Evolutionary conservation across 768 basidiomycete species (phyloP).

Genomic region (Amanita pallidorosea): DNA sequence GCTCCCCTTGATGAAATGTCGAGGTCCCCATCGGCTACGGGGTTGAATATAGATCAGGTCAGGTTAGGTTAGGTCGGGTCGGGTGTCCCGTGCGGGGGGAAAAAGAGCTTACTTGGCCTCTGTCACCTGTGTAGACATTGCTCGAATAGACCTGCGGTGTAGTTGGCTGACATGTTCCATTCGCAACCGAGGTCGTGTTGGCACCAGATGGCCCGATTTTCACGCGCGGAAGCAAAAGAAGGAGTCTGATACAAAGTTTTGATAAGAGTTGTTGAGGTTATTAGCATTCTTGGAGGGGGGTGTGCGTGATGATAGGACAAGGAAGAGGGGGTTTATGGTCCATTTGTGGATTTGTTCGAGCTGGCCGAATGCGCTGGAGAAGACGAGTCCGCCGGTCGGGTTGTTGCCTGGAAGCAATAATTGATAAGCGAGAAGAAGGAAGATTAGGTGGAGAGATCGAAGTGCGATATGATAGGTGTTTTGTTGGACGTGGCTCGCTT

Average conservation of each 20-base stretch:
- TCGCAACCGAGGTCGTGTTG: conserved; percentile 47
- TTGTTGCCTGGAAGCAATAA: conserved; percentile 29
- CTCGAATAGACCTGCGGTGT: conserved; percentile 33
- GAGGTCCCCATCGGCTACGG: conserved; percentile 51
- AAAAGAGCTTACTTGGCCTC: conserved; percentile 26
- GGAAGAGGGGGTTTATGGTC: conserved; percentile 34
- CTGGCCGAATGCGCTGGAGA: conserved; percentile 56
- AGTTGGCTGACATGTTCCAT: conserved; percentile 54
- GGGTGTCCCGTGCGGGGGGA: background rate
- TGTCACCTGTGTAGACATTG: conserved; percentile 44
- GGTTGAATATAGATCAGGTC: background rate
- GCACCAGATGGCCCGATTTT: conserved; percentile 39
- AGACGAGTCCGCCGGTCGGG: conserved; percentile 61
- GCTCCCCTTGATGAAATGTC: conserved; percentile 56
- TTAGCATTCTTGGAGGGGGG: background rate
- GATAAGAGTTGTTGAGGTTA: background rate
- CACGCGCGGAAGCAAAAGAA: conserved; percentile 71
- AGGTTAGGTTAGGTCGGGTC: background rate
- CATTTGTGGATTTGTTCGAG: conserved; percentile 58
- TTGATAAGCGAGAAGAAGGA: background rate
- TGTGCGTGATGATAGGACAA: background rate
- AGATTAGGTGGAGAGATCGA: background rate
- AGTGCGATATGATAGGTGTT: background rate
- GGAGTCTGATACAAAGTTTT: conserved; percentile 52
- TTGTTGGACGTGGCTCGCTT: conserved; percentile 2